These are phyloP conservation scores for Aspergillus sojae DNA, from an alignment of 2,329 filamentous ascomycete genomes.

Conservation along the genomic window DNA sequence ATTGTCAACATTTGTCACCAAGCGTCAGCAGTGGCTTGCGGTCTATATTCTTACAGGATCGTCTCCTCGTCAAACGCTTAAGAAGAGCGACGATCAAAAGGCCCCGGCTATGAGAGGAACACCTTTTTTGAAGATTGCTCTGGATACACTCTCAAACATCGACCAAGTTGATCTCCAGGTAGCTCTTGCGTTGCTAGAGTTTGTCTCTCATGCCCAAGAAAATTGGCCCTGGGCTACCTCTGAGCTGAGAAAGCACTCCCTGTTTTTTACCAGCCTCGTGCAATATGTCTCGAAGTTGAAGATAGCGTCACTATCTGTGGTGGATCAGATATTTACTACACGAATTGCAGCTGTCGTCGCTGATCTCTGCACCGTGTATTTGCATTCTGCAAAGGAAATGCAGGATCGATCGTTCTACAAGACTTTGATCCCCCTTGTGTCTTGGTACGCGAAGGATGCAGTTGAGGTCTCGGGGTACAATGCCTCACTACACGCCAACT, in stretches of 20 bases:
- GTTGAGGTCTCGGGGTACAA: slow-evolving; percentile 84
- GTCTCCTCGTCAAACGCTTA: slow-evolving; percentile 75
- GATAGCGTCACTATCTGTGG: slow-evolving; percentile 52
- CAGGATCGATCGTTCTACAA: slow-evolving; percentile 70
- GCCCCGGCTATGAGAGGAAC: slow-evolving; percentile 55
- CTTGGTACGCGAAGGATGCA: slow-evolving; percentile 78
- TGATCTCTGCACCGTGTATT: slow-evolving; percentile 86
- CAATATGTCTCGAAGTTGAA: slow-evolving; percentile 67
- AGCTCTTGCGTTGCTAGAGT: slow-evolving; percentile 77
- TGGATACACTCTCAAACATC: slow-evolving; percentile 70
- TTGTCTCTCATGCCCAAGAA: slow-evolving; percentile 85
- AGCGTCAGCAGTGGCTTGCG: slow-evolving; percentile 93
- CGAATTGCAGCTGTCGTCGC: slow-evolving; percentile 79
- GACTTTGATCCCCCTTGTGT: slow-evolving; percentile 71
- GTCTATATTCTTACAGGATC: slow-evolving; percentile 88
- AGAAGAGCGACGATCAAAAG: slow-evolving; percentile 51
- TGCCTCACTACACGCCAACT: slow-evolving; percentile 78
- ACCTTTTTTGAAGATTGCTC: slow-evolving; percentile 73
- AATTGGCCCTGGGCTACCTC: slow-evolving; percentile 95
- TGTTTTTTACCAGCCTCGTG: slow-evolving; percentile 72
- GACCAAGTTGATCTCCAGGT: slow-evolving; percentile 65
- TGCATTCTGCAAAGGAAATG: slow-evolving; percentile 81
- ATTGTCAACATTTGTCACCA: slow-evolving; percentile 81
- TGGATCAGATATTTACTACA: slow-evolving; percentile 60
- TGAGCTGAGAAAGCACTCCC: slow-evolving; percentile 71